A percentile compares a stretch with the other conserved stretches of the same genome.
These are phyloP conservation scores for Penicillium fuscoglaucum DNA, from an alignment of 2,329 filamentous ascomycete genomes.

Conservation along the genomic window DNA sequence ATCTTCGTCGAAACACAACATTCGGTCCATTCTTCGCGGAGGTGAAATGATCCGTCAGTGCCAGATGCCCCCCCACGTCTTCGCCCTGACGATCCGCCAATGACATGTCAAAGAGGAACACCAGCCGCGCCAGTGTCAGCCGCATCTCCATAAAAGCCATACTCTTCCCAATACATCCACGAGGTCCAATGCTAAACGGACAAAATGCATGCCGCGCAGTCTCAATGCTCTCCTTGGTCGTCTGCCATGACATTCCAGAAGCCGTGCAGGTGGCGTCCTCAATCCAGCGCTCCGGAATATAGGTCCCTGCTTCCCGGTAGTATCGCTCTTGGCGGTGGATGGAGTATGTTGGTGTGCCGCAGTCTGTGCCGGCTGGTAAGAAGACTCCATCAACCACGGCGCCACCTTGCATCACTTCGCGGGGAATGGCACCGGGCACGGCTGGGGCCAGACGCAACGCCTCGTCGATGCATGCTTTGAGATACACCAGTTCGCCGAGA, in stretches of 20 bases:
- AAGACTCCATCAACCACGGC: slow-evolving; percentile 40
- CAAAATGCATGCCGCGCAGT: slow-evolving; percentile 69
- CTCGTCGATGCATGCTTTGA: slow-evolving; percentile 46
- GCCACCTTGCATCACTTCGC: slow-evolving; percentile 42
- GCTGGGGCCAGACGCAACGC: slow-evolving; percentile 43
- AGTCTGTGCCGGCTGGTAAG: slow-evolving; percentile 56
- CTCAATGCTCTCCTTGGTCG: slow-evolving; percentile 52
- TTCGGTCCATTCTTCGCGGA: slow-evolving; percentile 41
- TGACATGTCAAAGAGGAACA: slow-evolving; percentile 44
- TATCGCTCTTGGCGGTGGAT: slow-evolving; percentile 67
- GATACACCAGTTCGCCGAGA: slow-evolving; percentile 41
- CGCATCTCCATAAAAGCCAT: slow-evolving; percentile 47
- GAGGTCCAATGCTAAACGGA: slow-evolving; percentile 52
- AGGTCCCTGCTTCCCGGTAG: slow-evolving; percentile 61
- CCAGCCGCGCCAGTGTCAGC: slow-evolving; percentile 40
- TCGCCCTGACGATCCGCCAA: slow-evolving; percentile 37
- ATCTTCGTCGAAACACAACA: slow-evolving; percentile 27
- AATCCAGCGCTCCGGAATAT: slow-evolving; percentile 67
- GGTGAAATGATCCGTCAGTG: slow-evolving; percentile 42
- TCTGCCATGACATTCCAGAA: slow-evolving; percentile 37
- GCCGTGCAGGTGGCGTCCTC: slow-evolving; percentile 46
- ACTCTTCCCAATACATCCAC: slow-evolving; percentile 46
- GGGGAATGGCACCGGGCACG: slow-evolving; percentile 40
- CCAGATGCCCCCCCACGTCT: slow-evolving; percentile 37
- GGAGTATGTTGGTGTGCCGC: slow-evolving; percentile 66